Conservation (phyloP, 1,284 basidiomycete genomes). For the Takashimella tepidaria region DNA sequence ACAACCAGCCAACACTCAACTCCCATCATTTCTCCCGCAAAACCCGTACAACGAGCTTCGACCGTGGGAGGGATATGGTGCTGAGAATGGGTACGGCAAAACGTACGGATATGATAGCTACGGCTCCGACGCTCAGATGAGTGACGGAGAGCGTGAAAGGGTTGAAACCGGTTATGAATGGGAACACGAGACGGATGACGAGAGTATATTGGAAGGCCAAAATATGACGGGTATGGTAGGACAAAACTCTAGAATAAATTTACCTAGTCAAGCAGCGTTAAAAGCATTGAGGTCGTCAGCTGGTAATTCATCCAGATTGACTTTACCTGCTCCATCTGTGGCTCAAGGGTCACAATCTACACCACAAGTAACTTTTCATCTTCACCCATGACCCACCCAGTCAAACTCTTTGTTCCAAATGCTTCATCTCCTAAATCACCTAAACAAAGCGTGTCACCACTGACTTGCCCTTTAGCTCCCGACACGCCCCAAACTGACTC, state of each 20-base stretch:
- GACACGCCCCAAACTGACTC: conserved; percentile 11
- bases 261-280: neutral
- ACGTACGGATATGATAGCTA: too few species aligned
- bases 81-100: neutral
- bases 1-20: neutral
- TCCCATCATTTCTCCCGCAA: neutral
- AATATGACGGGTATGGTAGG: too few species aligned
- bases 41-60: neutral
- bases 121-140: neutral
- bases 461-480: neutral
- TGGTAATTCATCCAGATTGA: neutral
- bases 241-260: too few species aligned
- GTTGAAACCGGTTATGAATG: neutral
- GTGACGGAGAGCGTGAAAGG: neutral
- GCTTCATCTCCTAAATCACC: neutral
- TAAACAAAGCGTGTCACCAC: neutral
- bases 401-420: too few species aligned
- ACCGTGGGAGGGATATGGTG: neutral
- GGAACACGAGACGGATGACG: neutral
- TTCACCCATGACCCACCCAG: neutral
- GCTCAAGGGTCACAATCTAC: neutral
- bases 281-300: neutral
- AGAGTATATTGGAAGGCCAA: neutral
- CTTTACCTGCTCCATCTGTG: neutral
- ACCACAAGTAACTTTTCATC: neutral